Evolutionary conservation across 176 grass and related monocot species (phyloP).

Genomic region (Oryza punctata): DNA sequence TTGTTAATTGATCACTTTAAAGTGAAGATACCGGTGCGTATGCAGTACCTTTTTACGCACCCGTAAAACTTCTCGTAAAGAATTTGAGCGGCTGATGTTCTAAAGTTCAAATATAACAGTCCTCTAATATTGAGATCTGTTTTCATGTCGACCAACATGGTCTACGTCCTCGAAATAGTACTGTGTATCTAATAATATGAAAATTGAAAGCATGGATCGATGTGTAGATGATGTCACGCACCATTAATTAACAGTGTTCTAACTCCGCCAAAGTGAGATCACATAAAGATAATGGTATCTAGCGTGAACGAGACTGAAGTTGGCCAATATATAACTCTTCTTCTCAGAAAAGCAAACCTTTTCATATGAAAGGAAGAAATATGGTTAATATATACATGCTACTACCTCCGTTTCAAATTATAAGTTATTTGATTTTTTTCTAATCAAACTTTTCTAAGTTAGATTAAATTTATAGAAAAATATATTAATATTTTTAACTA

Average conservation of each 20-base stretch:
- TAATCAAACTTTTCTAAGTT: too few species aligned
- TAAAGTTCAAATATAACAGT: not conserved
- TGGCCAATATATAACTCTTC: not conserved
- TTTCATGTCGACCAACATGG: not conserved
- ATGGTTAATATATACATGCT: too few species aligned
- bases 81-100: not conserved
- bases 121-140: not conserved
- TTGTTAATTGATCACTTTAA: too few species aligned
- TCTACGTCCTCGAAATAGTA: not conserved
- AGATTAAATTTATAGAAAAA: too few species aligned
- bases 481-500: too few species aligned
- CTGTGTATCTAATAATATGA: not conserved
- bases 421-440: too few species aligned
- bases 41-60: too few species aligned
- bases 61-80: too few species aligned
- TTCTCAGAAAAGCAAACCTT: not conserved
- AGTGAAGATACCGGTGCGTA: too few species aligned
- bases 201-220: not conserved
- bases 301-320: not conserved
- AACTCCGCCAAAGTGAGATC: not conserved
- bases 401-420: too few species aligned
- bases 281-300: not conserved
- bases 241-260: not conserved
- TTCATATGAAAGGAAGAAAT: not conserved
- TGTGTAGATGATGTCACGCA: not conserved